These are phyloP conservation scores for Pneumocystis sp. DNA, from an alignment of 1,139 yeast species.

Conservation along the genomic window DNA sequence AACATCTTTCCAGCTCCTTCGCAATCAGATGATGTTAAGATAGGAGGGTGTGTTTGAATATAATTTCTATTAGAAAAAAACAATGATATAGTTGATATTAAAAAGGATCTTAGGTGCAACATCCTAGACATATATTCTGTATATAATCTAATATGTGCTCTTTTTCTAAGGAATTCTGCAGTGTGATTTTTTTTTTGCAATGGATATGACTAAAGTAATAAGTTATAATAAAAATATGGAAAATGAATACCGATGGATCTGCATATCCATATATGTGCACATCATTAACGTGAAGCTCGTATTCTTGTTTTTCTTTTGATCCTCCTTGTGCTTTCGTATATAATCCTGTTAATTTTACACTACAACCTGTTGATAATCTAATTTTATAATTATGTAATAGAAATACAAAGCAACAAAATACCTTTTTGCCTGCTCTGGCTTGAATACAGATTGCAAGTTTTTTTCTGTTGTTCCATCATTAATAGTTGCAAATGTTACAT, in stretches of 20 bases:
- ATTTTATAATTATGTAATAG: conserved; percentile 5
- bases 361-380: conserved; percentile 31
- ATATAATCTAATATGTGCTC: conserved; percentile 61
- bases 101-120: conserved; percentile 53
- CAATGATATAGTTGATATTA: conserved; percentile 39
- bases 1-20: conserved; percentile 97
- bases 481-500: conserved; percentile 63
- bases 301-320: conserved; percentile 7
- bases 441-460: conserved; percentile 42
- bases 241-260: conserved; percentile 4
- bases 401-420: conserved; percentile 1
- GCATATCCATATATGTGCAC: conserved; percentile 31
- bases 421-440: conserved; percentile 21
- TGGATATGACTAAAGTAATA: conserved; percentile 42
- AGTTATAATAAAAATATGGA: background rate
- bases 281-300: conserved; percentile 10
- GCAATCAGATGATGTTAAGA: conserved; percentile 79
- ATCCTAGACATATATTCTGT: conserved; percentile 51
- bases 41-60: conserved; percentile 68
- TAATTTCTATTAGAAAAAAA: conserved; percentile 45
- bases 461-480: conserved; percentile 55
- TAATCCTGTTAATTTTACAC: conserved; percentile 32
- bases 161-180: conserved; percentile 44
- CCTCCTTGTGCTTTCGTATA: conserved; percentile 7
- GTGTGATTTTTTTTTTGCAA: conserved; percentile 67